Evolutionary conservation across 2,329 filamentous ascomycete genomes (phyloP), one percentile per base, ranked within the genome.

Genomic region (Berkeleyomyces basicola): DNA sequence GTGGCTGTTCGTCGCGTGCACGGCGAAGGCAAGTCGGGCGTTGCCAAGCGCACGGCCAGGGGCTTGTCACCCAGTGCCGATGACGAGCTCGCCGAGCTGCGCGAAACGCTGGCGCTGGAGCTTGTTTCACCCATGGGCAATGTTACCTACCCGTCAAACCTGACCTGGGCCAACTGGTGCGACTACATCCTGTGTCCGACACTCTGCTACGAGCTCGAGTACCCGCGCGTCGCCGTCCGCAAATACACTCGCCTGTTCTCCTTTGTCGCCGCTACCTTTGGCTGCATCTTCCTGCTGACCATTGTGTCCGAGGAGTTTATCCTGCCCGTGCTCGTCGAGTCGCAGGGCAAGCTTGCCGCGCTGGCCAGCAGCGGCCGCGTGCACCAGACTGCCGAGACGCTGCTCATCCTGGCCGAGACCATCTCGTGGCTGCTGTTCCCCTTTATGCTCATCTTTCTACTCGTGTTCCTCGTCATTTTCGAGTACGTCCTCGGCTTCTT

Each of bases 391-490:
- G 43, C 80, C 1, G 93, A 97, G 66, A 83, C 82, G 63, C 78
- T 83, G 2, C 81, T 99, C 65, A 84, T 96, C 67, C 79, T 99
- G 33, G 83, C 88, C 37, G 93, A 97, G 77, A 90, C 88, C 11
- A 91, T 96, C 70, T 92, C 87, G 63, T 85, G 88, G 78, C 82
- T 99, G 16, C 81, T 99, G 31, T 97, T 96, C 74, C 93, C 93
- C 2, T 99, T 97, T 73, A 96, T 96, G 89, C 80, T 97, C 65
- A 95, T 86, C 3, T 95, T 97, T 72, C 78, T 97, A 3, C 83
- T 97, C 58, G 91, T 97, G 62, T 99, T 99, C 77, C 84, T 99
- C 64, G 90, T 96, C 72, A 97, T 97, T 69, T 99, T 97, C 73
- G 93, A 99, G 73, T 99, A 97, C 73, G 82, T 96, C 9, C 82